phyloP scores from a whole-genome alignment of 2,329 filamentous ascomycete genomes.

The Ascocoryne sarcoides region DNA sequence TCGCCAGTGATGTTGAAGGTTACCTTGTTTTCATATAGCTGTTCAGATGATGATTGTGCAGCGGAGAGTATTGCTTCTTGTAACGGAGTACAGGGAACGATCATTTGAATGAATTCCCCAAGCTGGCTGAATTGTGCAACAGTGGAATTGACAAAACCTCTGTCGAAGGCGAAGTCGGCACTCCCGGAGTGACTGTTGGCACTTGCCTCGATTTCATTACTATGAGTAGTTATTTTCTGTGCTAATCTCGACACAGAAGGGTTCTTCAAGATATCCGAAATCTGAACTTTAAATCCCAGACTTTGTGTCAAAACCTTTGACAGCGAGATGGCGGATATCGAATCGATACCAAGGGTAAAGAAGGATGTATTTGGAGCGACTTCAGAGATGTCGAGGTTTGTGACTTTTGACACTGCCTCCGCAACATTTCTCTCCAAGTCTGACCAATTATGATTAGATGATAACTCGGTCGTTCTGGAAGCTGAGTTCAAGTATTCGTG shows the following conservation, averaged over 20 bases:
- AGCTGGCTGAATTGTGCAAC: conserved; percentile 11
- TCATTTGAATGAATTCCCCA: conserved; percentile 35
- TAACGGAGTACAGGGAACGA: conserved; percentile 76
- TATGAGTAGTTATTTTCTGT: conserved; percentile 20
- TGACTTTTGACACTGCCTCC: conserved; percentile 41
- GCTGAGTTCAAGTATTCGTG: conserved; percentile 35
- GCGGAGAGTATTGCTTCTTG: conserved; percentile 81
- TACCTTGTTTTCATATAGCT: conserved; percentile 65
- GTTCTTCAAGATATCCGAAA: conserved; percentile 63
- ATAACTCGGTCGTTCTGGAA: conserved; percentile 10
- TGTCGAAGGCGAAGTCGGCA: conserved; percentile 19
- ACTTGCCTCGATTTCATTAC: neutral
- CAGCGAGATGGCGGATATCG: conserved; percentile 68
- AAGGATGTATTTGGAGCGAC: conserved; percentile 63
- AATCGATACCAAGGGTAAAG: conserved; percentile 72
- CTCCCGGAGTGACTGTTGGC: neutral
- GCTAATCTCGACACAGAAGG: conserved; percentile 57
- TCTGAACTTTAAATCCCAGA: conserved; percentile 43
- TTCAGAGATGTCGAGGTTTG: conserved; percentile 35
- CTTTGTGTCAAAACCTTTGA: conserved; percentile 45
- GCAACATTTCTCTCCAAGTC: conserved; percentile 48
- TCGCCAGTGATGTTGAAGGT: conserved; percentile 50
- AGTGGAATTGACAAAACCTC: conserved; percentile 15
- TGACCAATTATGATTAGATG: conserved; percentile 36
- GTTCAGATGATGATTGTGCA: conserved; percentile 32